Conservation (phyloP, 2,329 filamentous ascomycete species). For the Arthrobotrys sphaeroides region DNA sequence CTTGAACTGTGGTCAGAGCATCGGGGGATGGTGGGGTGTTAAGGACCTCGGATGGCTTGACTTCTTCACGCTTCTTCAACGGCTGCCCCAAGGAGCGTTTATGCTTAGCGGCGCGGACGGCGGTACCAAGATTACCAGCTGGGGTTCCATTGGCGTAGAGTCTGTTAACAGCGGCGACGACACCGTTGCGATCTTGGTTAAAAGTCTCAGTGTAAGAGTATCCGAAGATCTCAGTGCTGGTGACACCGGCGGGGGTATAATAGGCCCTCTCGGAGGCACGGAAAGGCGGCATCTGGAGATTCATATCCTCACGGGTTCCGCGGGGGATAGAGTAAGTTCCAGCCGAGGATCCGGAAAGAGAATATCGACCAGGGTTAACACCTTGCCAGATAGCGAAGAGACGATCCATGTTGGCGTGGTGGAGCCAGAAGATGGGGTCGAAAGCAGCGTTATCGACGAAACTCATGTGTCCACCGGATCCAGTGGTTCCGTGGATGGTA, state of each 20-base stretch:
- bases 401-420: conserved; percentile 79
- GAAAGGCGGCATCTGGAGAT: conserved; percentile 57
- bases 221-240: conserved; percentile 68
- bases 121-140: conserved; percentile 52
- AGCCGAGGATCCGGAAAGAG: conserved; percentile 6
- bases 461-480: conserved; percentile 61
- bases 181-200: conserved; percentile 61
- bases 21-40: conserved; percentile 32
- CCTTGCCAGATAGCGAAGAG: conserved; percentile 80
- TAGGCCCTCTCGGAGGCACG: conserved; percentile 38
- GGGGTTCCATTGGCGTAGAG: conserved; percentile 66
- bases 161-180: conserved; percentile 68
- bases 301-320: conserved; percentile 52
- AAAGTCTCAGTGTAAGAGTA: conserved; percentile 78
- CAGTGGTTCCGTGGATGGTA: conserved; percentile 47
- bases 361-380: conserved; percentile 68
- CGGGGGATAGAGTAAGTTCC: conserved; percentile 29
- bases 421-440: conserved; percentile 80
- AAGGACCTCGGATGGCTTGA: conserved; percentile 9
- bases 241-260: conserved; percentile 50
- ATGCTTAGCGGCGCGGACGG: conserved; percentile 10
- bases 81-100: conserved; percentile 39
- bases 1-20: conserved; percentile 23
- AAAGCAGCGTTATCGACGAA: conserved; percentile 78
- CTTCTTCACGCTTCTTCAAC: conserved; percentile 15